These are phyloP conservation scores for Tilletiopsis washingtonensis DNA, from an alignment of 1,284 basidiomycete species.

Conservation along the genomic window DNA sequence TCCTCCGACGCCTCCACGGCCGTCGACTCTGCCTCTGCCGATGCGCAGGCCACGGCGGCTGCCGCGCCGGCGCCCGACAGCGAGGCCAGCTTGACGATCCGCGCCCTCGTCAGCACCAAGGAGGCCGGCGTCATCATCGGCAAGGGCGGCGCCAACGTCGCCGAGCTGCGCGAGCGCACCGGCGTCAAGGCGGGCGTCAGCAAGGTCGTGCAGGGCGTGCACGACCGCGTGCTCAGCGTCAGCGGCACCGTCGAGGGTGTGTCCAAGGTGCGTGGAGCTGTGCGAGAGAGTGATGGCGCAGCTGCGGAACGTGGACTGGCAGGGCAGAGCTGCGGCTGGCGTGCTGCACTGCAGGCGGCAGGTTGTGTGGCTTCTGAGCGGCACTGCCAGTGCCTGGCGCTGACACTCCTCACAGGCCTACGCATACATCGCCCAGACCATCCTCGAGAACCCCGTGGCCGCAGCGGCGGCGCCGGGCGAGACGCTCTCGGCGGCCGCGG, in stretches of 20 bases:
- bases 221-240: constrained; percentile 92
- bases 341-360: no score
- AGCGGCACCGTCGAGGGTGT: constrained; percentile 83
- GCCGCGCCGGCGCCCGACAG: constrained; percentile 17
- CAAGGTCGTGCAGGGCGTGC: constrained; percentile 94
- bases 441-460: constrained; percentile 54
- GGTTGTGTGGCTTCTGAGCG: no score
- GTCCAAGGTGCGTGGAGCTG: constrained; percentile 67
- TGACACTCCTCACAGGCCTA: constrained; percentile 62
- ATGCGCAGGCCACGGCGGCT: background rate
- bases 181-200: constrained; percentile 96
- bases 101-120: constrained; percentile 42
- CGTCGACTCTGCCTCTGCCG: no score
- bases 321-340: no score
- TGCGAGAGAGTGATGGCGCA: no score
- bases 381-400: background rate
- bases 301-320: no score
- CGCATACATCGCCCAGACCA: constrained; percentile 84
- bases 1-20: no score
- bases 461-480: constrained; percentile 56
- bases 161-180: constrained; percentile 85
- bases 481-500: constrained; percentile 58
- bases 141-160: constrained; percentile 92
- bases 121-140: constrained; percentile 53
- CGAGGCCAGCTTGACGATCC: constrained; percentile 28